Evolutionary conservation across 2,329 filamentous ascomycete species (phyloP).

Genomic region (Stagonosporopsis cucurbitacearum): DNA sequence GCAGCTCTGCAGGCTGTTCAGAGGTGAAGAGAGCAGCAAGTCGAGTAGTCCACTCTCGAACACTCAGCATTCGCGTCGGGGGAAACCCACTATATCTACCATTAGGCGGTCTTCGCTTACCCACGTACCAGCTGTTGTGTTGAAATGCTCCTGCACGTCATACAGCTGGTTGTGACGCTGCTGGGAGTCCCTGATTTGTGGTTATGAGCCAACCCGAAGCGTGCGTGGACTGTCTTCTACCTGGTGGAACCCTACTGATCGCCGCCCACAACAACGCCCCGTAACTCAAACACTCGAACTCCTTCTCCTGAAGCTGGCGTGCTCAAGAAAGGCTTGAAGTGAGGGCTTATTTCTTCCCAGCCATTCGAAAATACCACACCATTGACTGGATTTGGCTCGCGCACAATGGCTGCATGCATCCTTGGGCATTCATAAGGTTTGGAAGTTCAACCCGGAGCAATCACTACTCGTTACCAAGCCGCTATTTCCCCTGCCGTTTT

Average conservation of each 20-base stretch:
- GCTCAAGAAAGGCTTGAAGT: neutral
- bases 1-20: neutral
- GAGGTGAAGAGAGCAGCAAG: neutral
- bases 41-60: neutral
- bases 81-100: slow-evolving; percentile 14
- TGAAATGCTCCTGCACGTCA: slow-evolving; percentile 14
- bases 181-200: slow-evolving; percentile 7
- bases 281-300: neutral
- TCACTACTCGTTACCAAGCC: neutral
- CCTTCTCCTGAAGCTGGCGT: neutral
- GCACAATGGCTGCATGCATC: slow-evolving; percentile 1
- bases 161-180: slow-evolving; percentile 6
- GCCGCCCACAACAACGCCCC: neutral
- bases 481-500: neutral
- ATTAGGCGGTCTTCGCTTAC: slow-evolving; percentile 15
- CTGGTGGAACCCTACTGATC: neutral
- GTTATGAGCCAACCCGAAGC: slow-evolving; percentile 1
- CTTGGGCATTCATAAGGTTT: neutral
- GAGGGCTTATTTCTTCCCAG: neutral
- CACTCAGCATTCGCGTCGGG: neutral
- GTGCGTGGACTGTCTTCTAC: neutral
- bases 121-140: slow-evolving; percentile 13
- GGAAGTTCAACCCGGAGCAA: neutral
- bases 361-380: neutral
- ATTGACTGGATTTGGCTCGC: slow-evolving; percentile 1